Evolutionary conservation across 2,329 filamentous ascomycete species (phyloP), one percentile per base, ranked within the genome.

Genomic region (Fusarium sp.): DNA sequence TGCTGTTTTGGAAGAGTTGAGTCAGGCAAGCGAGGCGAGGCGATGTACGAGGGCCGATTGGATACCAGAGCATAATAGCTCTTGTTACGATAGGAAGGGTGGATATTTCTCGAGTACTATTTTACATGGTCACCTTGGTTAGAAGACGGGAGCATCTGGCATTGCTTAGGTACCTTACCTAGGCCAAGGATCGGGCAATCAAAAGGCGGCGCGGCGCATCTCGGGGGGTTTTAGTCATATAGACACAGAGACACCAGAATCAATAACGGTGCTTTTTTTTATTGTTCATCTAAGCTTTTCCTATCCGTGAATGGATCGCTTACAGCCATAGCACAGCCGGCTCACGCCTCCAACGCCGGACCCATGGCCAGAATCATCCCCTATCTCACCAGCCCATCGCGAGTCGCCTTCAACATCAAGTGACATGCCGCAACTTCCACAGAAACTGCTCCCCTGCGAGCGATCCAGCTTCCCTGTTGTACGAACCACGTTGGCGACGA

Each of bases 401-500:
- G 87, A 86, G 73, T 91, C 89, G 4, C 88, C 89, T 4, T 83
- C 82, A 68, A 85, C 85, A 61, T 89, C 86, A 11, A 93, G 82
- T 33, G 87, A 86, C 79, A 91, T 87, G 54, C 87, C 87, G 78
- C 93, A 97, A 8, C 95, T 77, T 33, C 85, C 84, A 74, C 93
- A 96, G 29, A 75, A 75, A 4, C 61, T 74, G n/a, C 73, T 76
- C 7, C 77, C 78, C 1, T 81, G 72, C 0, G 82, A 77, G 25
- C 87, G 81, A 49, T 89, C 83, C 40, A 98, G 84, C 80, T 96
- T 97, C 56, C 89, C 90, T n/a, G 92, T 90, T 33, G 95, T 99
- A 67, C 93, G 89, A 5, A 97, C 95, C 9, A 99, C 96, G 77
- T 99, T 99, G 31, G 94, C 91, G 71, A 99, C 94, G 61, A 98